Evolutionary conservation across 169 alveolate genomes (phyloP), one percentile per base, ranked within the genome.

Genomic region (Cryptosporidium ubiquitum): DNA sequence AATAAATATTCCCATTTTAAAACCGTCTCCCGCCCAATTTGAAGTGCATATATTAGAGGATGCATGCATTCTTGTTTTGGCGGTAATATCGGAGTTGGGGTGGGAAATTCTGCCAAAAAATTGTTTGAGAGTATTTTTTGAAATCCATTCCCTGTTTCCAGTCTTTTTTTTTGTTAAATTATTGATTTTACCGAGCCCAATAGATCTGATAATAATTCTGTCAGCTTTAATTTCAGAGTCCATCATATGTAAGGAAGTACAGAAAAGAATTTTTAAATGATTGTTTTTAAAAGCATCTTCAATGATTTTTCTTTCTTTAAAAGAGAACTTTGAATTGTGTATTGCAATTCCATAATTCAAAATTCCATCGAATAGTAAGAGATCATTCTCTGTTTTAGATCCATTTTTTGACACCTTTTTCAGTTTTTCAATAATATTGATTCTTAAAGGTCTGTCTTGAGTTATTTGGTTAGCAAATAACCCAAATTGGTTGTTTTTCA

Each of bases 101-200:
- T 33, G 31, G 49, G 5, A 3, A 31, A 64, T 6, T 37, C 71
- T 64, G 39, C 20, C n/a, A 9, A 64, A 37, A 35, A 64, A 37
- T 10, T 64, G 71, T 5, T 64, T 14, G 35, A 79, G 26, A 40
- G 47, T n/a, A 33, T 26, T 69, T 64, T 64, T 79, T 37, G 58
- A 37, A 16, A 79, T 35, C 89, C 73, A 61, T 47, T 79, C 89
- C 29, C 75, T 79, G 23, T 61, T 79, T 20, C 75, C 75, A n/a
- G 40, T 58, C 14, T 31, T 61, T n/a, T 58, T 61, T 47, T 61
- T 79, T 1, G 37, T 29, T 18, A 18, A 23, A 44, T 60, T 29
- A 26, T 79, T 79, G 16, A 64, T 58, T 64, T 64, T 79, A 0
- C 89, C 89, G 20, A 79, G 39, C 39, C 79, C 75, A 39, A 79